Base-by-base conservation (phyloP, 805 yeast species). In the Zygoascus ofunaensis region DNA sequence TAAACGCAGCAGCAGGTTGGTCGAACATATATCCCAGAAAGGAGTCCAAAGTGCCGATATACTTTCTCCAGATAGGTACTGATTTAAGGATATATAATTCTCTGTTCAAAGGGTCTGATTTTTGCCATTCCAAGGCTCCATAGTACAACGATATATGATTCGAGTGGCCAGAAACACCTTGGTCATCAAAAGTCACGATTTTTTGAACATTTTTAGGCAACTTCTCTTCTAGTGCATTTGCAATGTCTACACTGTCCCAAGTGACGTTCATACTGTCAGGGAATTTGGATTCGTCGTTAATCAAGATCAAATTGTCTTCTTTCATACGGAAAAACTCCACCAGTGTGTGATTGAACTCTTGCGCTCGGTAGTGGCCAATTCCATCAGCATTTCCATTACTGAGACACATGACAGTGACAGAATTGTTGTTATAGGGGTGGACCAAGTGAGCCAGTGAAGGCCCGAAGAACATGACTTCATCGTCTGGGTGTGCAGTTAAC, bases 401-500 rank as follows among this genome's bases (percentile, higher is more conserved):
- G 44, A 86, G 72, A 50, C 94, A 85, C 5, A 87, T 56, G 10
- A 89, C 56, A 33, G 74, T 70, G 14, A 87, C 64, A 5, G 57
- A 51, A 55, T 81, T 82, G 43, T 68, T 59, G 52, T 74, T 67
- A 40, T 69, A 62, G 1, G 71, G 63, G 48, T 73, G 72, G 7
- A 70, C 51, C n/a, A 71, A 49, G 49, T 76, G 80, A 5, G 74
- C 60, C 26, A 87, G 51, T 0, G 89, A 69, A 0, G 98, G 98
- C 1, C 87, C 77, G 56, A 92, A 92, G 63, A 92, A 92, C 98
- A 92, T 92, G 42, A 87, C 89, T 63, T 92, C 99, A 61, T 92
- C 99, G 62, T 92, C 99, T 0, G 99, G 99, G 62, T 92, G 99
- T 0, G 95, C 96, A 34, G 87, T 80, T 10, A 90, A 65, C 38